phyloP scores from a whole-genome alignment of 129 eudicot genomes.

The Dittrichia graveolens region DNA sequence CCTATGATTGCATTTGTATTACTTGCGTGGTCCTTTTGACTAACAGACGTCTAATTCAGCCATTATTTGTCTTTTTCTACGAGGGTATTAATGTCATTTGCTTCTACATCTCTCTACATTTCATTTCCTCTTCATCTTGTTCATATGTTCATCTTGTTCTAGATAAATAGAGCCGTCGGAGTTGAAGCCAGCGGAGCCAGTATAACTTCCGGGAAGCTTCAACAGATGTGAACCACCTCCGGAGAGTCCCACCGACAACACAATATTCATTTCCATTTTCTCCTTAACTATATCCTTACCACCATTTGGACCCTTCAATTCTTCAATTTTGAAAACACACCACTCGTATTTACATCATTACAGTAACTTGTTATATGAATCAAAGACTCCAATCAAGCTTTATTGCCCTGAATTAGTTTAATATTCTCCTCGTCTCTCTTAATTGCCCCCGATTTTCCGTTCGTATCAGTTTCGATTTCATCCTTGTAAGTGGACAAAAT shows the following conservation, averaged over 20 bases:
- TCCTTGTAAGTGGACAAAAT: no score
- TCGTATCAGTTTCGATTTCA: no score
- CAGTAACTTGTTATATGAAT: conserved; percentile 31
- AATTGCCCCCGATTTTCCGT: conserved; percentile 15
- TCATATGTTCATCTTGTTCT: conserved; percentile 24
- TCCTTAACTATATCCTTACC: conserved; percentile 31
- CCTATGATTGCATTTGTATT: no score
- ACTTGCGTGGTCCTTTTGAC: no score
- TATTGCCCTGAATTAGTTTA: conserved; percentile 48
- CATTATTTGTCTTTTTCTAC: no score
- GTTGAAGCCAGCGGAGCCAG: conserved; percentile 71
- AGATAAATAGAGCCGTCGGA: conserved; percentile 72
- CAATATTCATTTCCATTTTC: conserved; percentile 24
- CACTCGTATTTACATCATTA: no score
- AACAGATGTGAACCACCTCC: conserved; percentile 44
- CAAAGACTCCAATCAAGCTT: conserved; percentile 41
- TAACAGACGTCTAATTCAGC: no score
- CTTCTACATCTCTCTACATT: no score
- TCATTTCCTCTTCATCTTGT: no score
- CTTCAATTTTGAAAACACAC: no score
- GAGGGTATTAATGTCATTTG: no score
- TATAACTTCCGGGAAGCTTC: conserved; percentile 62
- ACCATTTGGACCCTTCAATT: conserved; percentile 21
- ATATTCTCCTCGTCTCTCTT: conserved; percentile 47
- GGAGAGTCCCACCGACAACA: conserved; percentile 55